Base-by-base conservation (phyloP, 176 grass and related monocot species). In the Guadua angustifolia region DNA sequence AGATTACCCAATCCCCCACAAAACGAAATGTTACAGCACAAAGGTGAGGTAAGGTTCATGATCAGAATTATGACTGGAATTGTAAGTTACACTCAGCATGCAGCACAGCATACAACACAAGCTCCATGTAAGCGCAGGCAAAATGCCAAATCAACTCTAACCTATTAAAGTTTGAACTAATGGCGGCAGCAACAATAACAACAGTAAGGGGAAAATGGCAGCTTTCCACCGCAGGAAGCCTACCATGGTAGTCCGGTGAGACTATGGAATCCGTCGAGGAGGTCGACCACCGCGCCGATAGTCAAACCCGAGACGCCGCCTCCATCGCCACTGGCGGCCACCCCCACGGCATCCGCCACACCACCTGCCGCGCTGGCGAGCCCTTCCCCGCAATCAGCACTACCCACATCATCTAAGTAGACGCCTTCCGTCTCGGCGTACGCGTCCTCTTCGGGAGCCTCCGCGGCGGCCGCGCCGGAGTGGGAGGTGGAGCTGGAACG, bases 241-340 rank as follows among this genome's bases (percentile, higher is more conserved):
- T 93, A 98, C 95, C 93, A 95, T 59, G 95, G 93, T 63, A 98
- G 73, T 74, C 95, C 95, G 53, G 89, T 98, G 58, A 98, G 45
- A 50, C 46, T 86, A 68, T 95, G 93, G 13, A 87, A 90, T 33
- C 91, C 93, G 19, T 95, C 91, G 51, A 98, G 82, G 60, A 85
- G 51, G 5, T 67, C 66, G 24, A 72, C 74, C 59, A 98, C 3
- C 3, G 70, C 64, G 38, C 24, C 72, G 1, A 82, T 40, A 21
- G 87, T 42, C n/a, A 83, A 90, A 87, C 75, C 79, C 47, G 65
- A 65, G 42, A 86, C 0, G 26, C 83, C 78, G 14, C 44, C 84
- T n/a, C 87, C 77, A 16, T 89, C 75, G 17, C 50, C 62, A 4
- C 69, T 73, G 71, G 43, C 21, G 24, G 49, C 55, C 58, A 84